A percentile compares a stretch with the other conserved stretches of the same genome.
Evolutionary conservation across 1,284 basidiomycete species (phyloP).

Genomic region (Cutaneotrichosporon sp.): DNA sequence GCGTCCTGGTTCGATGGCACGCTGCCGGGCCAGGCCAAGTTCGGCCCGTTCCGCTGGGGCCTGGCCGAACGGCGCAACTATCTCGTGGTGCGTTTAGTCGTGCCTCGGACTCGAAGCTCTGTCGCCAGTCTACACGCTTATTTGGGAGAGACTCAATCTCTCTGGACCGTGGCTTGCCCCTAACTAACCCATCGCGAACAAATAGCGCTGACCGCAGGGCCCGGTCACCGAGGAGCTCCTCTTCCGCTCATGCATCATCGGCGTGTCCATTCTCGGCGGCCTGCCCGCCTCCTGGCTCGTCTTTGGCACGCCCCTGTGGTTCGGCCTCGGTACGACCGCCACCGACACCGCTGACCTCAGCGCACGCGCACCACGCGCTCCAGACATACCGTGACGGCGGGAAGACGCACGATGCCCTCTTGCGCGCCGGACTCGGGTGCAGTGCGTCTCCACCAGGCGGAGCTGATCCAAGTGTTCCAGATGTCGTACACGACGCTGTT

Average conservation of each 20-base stretch:
- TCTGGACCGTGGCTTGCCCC: neutral
- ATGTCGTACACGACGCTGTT: constrained; percentile 86
- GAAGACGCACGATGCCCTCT: constrained; percentile 62
- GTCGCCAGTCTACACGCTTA: neutral
- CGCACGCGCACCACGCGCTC: constrained; percentile 88
- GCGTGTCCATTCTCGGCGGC: constrained; percentile 69
- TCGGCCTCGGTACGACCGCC: constrained; percentile 70
- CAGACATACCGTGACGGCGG: constrained; percentile 75
- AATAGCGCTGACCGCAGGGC: constrained; percentile 57
- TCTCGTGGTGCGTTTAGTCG: constrained; percentile 62
- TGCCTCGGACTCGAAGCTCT: neutral
- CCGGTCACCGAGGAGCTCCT: constrained; percentile 91
- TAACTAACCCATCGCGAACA: neutral
- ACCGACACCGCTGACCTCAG: constrained; percentile 54
- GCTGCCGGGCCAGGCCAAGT: constrained; percentile 62
- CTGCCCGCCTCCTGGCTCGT: constrained; percentile 63
- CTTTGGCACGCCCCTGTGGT: constrained; percentile 78
- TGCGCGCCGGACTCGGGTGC: constrained; percentile 61
- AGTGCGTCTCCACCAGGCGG: constrained; percentile 56
- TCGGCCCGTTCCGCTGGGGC: constrained; percentile 21
- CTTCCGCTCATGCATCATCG: constrained; percentile 80
- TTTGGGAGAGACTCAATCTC: no score
- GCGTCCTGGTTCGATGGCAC: constrained; percentile 59
- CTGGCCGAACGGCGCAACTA: constrained; percentile 66
- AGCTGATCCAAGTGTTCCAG: constrained; percentile 67